Conservation (phyloP, 2,329 filamentous ascomycete species). For the Seiridium cupressi region DNA sequence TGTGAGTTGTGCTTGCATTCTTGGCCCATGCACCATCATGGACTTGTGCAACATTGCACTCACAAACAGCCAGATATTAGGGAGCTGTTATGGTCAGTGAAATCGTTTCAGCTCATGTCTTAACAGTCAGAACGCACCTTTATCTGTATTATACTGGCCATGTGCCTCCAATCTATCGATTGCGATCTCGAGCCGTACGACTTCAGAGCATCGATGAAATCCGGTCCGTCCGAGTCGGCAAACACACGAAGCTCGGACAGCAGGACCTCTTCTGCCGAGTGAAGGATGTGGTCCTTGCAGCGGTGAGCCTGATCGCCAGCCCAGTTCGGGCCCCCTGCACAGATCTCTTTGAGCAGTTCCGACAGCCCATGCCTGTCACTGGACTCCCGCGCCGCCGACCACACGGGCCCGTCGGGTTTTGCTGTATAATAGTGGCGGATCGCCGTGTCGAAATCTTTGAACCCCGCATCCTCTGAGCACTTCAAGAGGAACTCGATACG, state of each 20-base stretch:
- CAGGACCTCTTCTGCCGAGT: not conserved
- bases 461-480: not conserved
- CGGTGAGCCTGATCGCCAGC: not conserved
- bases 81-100: not conserved
- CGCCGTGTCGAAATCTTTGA: not conserved
- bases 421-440: not conserved
- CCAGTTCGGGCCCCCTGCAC: not conserved
- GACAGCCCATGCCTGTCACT: not conserved
- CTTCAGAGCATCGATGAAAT: not conserved
- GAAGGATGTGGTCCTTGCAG: not conserved
- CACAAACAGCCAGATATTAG: not conserved
- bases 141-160: not conserved
- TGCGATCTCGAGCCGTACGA: not conserved
- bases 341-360: not conserved
- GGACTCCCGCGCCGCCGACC: not conserved
- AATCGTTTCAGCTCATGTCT: not conserved
- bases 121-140: not conserved
- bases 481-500: not conserved
- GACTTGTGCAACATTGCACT: not conserved
- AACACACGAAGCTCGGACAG: not conserved
- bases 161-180: not conserved
- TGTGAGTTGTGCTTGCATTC: not conserved
- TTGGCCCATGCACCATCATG: not conserved
- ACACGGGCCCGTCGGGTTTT: not conserved
- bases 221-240: not conserved